Evolutionary conservation across 352 stramenopile genomes (phyloP), one percentile per base, ranked within the genome.

Genomic region (Pythium angustatum): DNA sequence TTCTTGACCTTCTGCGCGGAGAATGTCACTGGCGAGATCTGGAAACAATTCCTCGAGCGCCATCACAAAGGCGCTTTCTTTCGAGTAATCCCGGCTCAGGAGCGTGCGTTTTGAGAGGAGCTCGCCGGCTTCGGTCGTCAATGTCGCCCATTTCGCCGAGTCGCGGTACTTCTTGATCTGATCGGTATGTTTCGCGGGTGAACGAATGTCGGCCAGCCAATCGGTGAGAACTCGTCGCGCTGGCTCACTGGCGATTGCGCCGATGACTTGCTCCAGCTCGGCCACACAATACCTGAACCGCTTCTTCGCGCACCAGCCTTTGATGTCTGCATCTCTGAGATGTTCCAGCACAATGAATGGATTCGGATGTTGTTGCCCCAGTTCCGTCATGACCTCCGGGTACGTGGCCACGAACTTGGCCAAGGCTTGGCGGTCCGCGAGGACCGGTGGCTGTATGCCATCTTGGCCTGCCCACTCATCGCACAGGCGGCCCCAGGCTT

Each of bases 41-140:
- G 53, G 53, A 27, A 60, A 51, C 2, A 60, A n/a, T n/a, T 51
- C 53, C 1, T 60, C 53, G 0, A 60, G 3, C 3, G 19, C 55
- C 19, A 62, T 6, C 10, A 53, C 41, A 17, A 8, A 53, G 27
- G 43, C 27, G n/a, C 55, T 30, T 3, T 43, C 19, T 11, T 26
- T 30, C 2, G 28, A 47, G 40, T 28, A 50, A n/a, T 43, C 44
- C 27, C 44, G 30, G 2, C 41, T 54, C 19, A 53, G 27, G 9
- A 60, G n/a, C 17, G 27, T 27, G 1, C 2, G 36, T 43, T 43
- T 10, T 43, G 15, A 21, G 6, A 43, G 36, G 11, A 21, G 36
- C 12, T 6, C 36, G 5, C 5, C 36, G 36, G 36, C 36, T 19
- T 8, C 5, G 12, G 36, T 17, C 11, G 15, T 43, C 36, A 43